phyloP scores from a whole-genome alignment of 768 basidiomycete species.

The Podaxis carcinomalis region DNA sequence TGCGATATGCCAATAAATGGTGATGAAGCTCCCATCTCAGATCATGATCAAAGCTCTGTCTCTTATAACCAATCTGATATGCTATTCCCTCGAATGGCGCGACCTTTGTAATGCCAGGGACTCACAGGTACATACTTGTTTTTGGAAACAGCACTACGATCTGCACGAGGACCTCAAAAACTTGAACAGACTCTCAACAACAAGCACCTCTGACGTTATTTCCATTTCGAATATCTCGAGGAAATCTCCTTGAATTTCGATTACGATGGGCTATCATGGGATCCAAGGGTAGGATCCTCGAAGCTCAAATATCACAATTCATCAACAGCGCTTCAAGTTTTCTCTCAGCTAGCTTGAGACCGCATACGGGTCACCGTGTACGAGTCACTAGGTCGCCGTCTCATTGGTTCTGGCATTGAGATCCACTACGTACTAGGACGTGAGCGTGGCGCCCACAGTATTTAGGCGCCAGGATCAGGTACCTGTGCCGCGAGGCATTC shows the following conservation, averaged over 20 bases:
- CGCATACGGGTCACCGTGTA: slow-evolving; percentile 21
- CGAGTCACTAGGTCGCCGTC: no score
- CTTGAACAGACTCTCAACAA: not conserved
- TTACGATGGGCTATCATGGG: not conserved
- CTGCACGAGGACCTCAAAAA: not conserved
- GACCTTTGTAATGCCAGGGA: not conserved
- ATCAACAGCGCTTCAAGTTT: slow-evolving; percentile 24
- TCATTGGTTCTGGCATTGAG: no score
- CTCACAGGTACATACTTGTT: not conserved
- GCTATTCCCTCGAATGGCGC: slow-evolving; percentile 1
- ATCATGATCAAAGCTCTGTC: not conserved
- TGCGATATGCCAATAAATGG: not conserved
- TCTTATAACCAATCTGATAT: not conserved
- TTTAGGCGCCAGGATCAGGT: no score
- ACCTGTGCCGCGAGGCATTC: no score
- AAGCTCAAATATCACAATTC: slow-evolving; percentile 20
- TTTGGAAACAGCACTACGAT: not conserved
- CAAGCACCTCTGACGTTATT: not conserved
- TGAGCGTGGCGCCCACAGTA: no score
- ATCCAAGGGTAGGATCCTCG: not conserved
- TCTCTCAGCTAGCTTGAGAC: slow-evolving; percentile 26
- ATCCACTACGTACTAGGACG: no score
- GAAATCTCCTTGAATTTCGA: not conserved
- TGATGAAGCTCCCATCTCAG: not conserved
- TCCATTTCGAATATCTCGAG: slow-evolving; percentile 2